phyloP scores from a whole-genome alignment of 352 stramenopile species.

The Globisporangium lucens region DNA sequence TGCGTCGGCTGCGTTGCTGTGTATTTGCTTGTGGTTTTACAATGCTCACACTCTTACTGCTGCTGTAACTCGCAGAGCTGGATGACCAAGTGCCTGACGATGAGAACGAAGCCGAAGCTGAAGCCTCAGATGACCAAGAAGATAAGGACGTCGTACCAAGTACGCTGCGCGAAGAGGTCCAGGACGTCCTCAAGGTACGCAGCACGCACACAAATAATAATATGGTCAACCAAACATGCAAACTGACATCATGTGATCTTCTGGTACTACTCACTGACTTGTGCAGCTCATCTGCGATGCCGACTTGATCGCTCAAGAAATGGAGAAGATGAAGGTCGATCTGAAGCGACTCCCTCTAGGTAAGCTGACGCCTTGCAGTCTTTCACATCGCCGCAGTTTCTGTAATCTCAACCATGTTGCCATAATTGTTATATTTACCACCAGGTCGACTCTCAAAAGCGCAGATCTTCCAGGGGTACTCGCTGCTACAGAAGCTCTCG shows the following conservation, averaged over 20 bases:
- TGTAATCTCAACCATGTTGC: too few relatives aligned
- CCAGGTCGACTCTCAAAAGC: constrained; percentile 38
- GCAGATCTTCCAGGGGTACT: constrained; percentile 62
- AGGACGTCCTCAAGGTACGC: neutral
- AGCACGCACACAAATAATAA: neutral
- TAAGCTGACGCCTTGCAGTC: constrained; percentile 4
- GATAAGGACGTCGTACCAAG: neutral
- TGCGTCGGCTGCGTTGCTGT: constrained; percentile 16
- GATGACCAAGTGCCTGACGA: constrained; percentile 35
- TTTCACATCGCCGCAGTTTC: too few relatives aligned
- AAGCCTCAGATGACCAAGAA: neutral
- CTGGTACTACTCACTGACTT: neutral
- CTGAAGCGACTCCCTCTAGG: constrained; percentile 49
- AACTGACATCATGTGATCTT: neutral
- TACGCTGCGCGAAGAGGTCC: neutral
- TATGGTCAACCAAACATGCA: neutral
- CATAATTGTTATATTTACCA: too few relatives aligned
- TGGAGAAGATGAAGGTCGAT: constrained; percentile 52
- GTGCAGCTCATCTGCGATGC: constrained; percentile 44
- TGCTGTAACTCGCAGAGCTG: constrained; percentile 22
- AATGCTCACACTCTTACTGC: neutral
- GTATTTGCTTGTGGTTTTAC: neutral
- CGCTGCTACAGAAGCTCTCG: constrained; percentile 49
- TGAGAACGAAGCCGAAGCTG: neutral
- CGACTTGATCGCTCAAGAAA: constrained; percentile 43